Percentiles rank a stretch among this genome's conserved stretches.
Evolutionary conservation across 2,329 filamentous ascomycete species (phyloP).

Genomic region (Plenodomus lindquistii): DNA sequence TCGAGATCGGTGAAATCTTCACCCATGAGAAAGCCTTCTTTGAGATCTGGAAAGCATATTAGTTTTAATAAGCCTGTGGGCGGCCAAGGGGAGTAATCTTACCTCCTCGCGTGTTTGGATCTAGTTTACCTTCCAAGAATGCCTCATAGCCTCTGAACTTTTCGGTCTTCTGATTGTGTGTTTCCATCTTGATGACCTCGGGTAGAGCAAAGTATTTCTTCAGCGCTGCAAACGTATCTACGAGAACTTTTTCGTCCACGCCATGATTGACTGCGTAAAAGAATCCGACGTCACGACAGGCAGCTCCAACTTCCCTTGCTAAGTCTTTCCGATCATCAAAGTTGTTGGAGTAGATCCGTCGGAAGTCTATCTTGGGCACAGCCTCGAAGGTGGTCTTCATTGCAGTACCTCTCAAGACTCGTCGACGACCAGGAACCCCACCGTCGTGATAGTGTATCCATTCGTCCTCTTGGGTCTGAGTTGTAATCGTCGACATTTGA

Average conservation of each 20-base stretch:
- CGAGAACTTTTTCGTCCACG: constrained; percentile 30
- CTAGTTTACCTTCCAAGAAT: constrained; percentile 42
- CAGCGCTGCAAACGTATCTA: constrained; percentile 34
- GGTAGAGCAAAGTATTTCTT: constrained; percentile 38
- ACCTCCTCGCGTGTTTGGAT: constrained; percentile 41
- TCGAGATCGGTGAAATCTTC: constrained; percentile 41
- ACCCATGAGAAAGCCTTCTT: constrained; percentile 43
- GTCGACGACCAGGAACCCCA: constrained; percentile 31
- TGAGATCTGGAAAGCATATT: constrained; percentile 26
- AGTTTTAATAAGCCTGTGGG: neutral
- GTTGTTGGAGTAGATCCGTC: constrained; percentile 31
- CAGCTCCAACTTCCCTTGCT: constrained; percentile 35
- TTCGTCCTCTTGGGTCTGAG: constrained; percentile 11
- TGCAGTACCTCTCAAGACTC: constrained; percentile 26
- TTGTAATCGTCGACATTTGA: constrained; percentile 15
- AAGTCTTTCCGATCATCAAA: constrained; percentile 30
- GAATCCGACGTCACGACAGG: constrained; percentile 40
- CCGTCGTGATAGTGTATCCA: constrained; percentile 40
- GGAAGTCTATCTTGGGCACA: constrained; percentile 37
- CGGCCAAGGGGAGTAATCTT: neutral
- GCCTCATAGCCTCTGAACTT: constrained; percentile 44
- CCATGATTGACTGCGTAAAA: constrained; percentile 41
- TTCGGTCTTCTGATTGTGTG: constrained; percentile 40
- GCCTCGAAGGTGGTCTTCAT: constrained; percentile 30
- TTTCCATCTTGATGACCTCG: constrained; percentile 41